These are phyloP conservation scores for Tolypocladium pustulatum DNA, from an alignment of 2,329 filamentous ascomycete species.

Conservation along the genomic window DNA sequence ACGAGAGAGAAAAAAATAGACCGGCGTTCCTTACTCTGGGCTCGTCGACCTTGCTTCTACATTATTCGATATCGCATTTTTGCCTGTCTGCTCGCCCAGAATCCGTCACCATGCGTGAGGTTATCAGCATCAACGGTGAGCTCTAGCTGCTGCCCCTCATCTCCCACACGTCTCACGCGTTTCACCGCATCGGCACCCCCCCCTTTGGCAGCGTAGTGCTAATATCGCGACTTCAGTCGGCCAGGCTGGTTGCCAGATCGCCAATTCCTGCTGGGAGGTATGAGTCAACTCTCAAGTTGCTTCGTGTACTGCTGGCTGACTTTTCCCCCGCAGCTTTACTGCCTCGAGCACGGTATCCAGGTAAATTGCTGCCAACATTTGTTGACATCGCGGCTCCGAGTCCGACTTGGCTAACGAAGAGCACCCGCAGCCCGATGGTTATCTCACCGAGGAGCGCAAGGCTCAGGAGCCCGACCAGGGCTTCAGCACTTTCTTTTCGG, in stretches of 20 bases:
- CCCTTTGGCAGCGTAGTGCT: constrained; percentile 26
- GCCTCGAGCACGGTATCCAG: constrained; percentile 99
- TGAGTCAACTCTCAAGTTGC: constrained; percentile 27
- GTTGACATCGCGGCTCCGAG: constrained; percentile 4
- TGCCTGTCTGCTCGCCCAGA: constrained; percentile 8
- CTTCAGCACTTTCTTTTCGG: constrained; percentile 99
- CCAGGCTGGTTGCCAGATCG: constrained; percentile 99
- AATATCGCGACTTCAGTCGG: constrained; percentile 64
- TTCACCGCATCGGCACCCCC: constrained; percentile 3
- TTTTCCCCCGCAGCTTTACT: constrained; percentile 70
- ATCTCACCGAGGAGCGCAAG: constrained; percentile 97
- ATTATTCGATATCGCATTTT: constrained; percentile 8
- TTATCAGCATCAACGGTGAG: constrained; percentile 98
- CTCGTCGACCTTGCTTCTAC: constrained; percentile 11
- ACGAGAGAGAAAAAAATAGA: constrained; percentile 7
- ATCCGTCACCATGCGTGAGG: constrained; percentile 82
- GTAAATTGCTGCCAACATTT: constrained; percentile 41
- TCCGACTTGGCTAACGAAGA: constrained; percentile 3
- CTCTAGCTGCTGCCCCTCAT: constrained; percentile 26
- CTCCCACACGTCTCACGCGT: constrained; percentile 15
- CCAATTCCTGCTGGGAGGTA: constrained; percentile 99
- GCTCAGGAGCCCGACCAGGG: constrained; percentile 85
- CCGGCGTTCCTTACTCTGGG: constrained; percentile 13
- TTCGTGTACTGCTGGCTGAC: constrained; percentile 11
- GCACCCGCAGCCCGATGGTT: constrained; percentile 76